Conservation (phyloP, 257 asterid genomes). For the Solanum pennellii region DNA sequence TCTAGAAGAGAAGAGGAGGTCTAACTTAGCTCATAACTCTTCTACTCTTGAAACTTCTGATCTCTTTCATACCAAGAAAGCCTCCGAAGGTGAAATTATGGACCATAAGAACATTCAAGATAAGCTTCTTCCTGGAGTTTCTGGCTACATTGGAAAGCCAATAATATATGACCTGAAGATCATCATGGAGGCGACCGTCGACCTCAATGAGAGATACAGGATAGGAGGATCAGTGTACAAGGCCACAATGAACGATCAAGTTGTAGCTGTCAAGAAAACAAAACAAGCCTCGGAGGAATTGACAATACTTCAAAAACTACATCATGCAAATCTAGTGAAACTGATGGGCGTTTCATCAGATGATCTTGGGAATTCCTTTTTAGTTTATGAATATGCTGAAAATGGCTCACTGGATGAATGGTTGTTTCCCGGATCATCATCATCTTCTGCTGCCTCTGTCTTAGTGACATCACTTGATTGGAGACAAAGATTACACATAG, state of each 20-base stretch:
- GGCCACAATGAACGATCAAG: constrained; percentile 31
- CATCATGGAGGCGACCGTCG: constrained; percentile 54
- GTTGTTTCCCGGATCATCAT: constrained; percentile 20
- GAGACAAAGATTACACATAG: constrained; percentile 48
- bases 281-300: constrained; percentile 49
- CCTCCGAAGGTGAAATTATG: constrained; percentile 8
- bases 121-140: constrained; percentile 68
- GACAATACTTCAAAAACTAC: constrained; percentile 49
- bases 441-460: constrained; percentile 9
- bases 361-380: constrained; percentile 30
- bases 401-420: constrained; percentile 59
- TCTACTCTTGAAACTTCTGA: constrained; percentile 24
- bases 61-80: constrained; percentile 9
- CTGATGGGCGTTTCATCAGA: constrained; percentile 60
- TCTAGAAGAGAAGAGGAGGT: constrained; percentile 23
- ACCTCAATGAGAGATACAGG: constrained; percentile 33
- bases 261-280: constrained; percentile 48
- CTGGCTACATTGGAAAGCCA: constrained; percentile 61
- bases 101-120: constrained; percentile 27
- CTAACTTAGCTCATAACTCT: constrained; percentile 4
- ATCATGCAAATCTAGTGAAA: constrained; percentile 59
- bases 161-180: constrained; percentile 35
- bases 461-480: constrained; percentile 21
- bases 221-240: constrained; percentile 58
- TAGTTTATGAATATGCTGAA: constrained; percentile 56